Conservation (phyloP, 768 basidiomycete genomes). For the Rhodotorula taiwanensis region DNA sequence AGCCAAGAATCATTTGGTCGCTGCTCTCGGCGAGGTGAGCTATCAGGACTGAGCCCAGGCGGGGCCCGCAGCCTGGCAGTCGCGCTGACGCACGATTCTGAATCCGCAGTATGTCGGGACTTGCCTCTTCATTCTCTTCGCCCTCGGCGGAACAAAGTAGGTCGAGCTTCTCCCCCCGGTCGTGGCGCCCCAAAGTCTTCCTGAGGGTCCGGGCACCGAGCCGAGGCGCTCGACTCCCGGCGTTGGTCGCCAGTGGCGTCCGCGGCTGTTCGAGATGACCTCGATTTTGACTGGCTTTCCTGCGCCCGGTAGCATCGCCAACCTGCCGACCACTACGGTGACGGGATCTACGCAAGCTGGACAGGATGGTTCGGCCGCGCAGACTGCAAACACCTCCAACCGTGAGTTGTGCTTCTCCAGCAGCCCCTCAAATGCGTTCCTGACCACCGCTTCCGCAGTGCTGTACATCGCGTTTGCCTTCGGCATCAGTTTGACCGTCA, state of each 20-base stretch:
- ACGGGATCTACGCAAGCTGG: no score
- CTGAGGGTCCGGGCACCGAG: no score
- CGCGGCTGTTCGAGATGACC: no score
- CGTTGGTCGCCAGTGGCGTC: no score
- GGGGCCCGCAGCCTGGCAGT: no score
- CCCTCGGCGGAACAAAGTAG: conserved; percentile 14
- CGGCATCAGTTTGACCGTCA: conserved; percentile 34
- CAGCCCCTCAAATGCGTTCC: not conserved
- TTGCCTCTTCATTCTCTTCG: conserved; percentile 13
- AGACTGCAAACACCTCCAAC: conserved; percentile 29
- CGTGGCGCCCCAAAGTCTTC: no score
- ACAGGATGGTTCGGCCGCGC: conserved; percentile 7
- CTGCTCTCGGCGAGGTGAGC: conserved; percentile 22
- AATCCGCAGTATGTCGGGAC: conserved; percentile 32
- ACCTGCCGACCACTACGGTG: conserved; percentile 9
- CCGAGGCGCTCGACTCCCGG: no score
- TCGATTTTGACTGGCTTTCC: no score
- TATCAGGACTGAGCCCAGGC: no score
- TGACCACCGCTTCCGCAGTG: not conserved
- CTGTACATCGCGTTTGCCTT: conserved; percentile 36
- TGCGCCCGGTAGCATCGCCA: conserved; percentile 7
- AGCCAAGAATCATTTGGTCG: conserved; percentile 21
- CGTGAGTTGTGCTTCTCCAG: not conserved
- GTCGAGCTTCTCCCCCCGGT: no score
- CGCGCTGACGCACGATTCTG: no score